Evolutionary conservation across 1,284 basidiomycete species (phyloP), one percentile per base, ranked within the genome.

Genomic region (Coniophora puteana): DNA sequence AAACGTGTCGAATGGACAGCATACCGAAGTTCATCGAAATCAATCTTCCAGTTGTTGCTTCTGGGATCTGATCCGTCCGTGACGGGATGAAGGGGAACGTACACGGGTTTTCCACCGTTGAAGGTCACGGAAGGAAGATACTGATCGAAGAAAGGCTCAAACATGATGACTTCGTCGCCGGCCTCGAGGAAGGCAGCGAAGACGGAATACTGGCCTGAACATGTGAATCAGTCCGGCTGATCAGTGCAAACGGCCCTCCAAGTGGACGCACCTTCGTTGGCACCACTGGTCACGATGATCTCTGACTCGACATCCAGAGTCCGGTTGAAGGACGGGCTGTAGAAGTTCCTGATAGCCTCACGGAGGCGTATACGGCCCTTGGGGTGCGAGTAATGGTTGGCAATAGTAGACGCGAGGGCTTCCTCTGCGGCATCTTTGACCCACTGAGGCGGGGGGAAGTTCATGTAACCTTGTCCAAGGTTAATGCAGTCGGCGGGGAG

Each of bases 131-230:
- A 90, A 26, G 92, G 86, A 47, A 89, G 78, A 68, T 97, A 99
- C 64, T 99, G 96, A 60, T 98, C 94, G 58, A 97, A 98, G 74
- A 93, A 94, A 5, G 92, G 95, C 67, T 99, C 96, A 57, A 99
- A 94, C 75, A 97, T 83, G 62, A 99, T 94, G 46, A 99, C 96
- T 65, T 98, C 95, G 61, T 99, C 96, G 7, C 87, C 93, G 26
- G 80, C 72, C 48, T 95, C 83, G 35, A 93, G 66, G 68, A 94
- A 95, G 0, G 94, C 93, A 16, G 81, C 77, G 54, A 94, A 84
- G 43, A 92, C 87, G 38, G 92, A 83, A 62, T 93, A 97, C 69
- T 92, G 88, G 17, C 93, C 93, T 90, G 59, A 16, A 18, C 31
- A 29, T 21, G 26, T 39, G 36, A 8, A 4, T 2, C 16, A 49